Percentiles rank a stretch among this genome's conserved stretches.
These are phyloP conservation scores for Mucor irregularis DNA, from an alignment of 371 early-diverging fungal genomes.

Conservation along the genomic window DNA sequence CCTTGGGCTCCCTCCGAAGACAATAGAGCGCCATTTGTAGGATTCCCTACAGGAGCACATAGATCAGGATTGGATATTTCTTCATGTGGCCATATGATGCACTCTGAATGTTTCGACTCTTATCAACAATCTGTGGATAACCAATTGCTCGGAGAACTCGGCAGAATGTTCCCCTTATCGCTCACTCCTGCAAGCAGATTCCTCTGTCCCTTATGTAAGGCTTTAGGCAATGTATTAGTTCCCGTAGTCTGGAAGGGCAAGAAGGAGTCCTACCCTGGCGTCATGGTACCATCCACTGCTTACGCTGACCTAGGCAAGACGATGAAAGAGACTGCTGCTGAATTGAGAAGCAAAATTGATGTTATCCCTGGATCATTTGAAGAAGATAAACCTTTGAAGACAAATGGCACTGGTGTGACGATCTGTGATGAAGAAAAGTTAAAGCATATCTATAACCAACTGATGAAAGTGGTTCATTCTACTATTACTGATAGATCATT, in stretches of 20 bases:
- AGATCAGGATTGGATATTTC: slow-evolving; percentile 67
- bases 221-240: slow-evolving; percentile 83
- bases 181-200: slow-evolving; percentile 61
- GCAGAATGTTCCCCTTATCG: slow-evolving; percentile 31
- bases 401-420: slow-evolving; percentile 21
- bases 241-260: slow-evolving; percentile 72
- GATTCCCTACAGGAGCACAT: slow-evolving; percentile 59
- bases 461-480: slow-evolving; percentile 23
- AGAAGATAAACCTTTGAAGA: slow-evolving; percentile 12
- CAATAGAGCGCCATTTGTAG: slow-evolving; percentile 20
- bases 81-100: slow-evolving; percentile 97
- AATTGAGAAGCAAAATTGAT: slow-evolving; percentile 5
- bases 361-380: slow-evolving; percentile 27
- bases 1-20: slow-evolving; percentile 10
- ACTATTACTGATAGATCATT: not conserved
- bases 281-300: slow-evolving; percentile 31
- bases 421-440: slow-evolving; percentile 25
- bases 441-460: slow-evolving; percentile 28
- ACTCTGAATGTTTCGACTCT: slow-evolving; percentile 83
- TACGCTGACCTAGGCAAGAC: slow-evolving; percentile 23
- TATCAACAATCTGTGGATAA: slow-evolving; percentile 75
- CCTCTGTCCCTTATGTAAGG: slow-evolving; percentile 94
- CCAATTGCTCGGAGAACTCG: slow-evolving; percentile 15
- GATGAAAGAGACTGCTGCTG: slow-evolving; percentile 8
- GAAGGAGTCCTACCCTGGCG: slow-evolving; percentile 61